These are phyloP conservation scores for Sporothrix schenckii DNA, from an alignment of 2,329 filamentous ascomycete genomes.

Conservation along the genomic window DNA sequence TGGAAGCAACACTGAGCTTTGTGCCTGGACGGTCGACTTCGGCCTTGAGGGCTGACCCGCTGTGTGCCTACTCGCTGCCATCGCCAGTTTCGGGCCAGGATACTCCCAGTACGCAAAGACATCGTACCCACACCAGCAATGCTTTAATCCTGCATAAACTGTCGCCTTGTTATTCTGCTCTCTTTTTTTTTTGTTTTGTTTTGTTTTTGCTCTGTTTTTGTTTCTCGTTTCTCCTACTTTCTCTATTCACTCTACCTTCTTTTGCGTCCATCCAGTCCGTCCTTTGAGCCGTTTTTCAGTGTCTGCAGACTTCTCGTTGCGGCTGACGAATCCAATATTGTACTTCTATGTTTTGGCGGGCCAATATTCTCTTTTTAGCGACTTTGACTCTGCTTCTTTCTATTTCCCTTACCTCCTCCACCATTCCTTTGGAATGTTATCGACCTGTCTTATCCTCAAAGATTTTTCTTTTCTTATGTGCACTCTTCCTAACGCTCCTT, in stretches of 20 bases:
- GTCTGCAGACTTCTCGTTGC: not conserved
- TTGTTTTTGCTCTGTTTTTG: not conserved
- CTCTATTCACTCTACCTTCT: not conserved
- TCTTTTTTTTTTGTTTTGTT: not conserved
- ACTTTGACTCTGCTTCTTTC: constrained; percentile 8
- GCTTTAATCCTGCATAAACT: not conserved
- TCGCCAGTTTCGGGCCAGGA: constrained; percentile 32
- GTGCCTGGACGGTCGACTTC: constrained; percentile 26
- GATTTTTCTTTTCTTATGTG: not conserved
- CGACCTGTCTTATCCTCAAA: not conserved
- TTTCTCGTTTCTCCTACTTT: not conserved
- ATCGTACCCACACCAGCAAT: constrained; percentile 11
- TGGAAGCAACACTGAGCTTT: constrained; percentile 30
- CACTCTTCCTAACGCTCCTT: constrained; percentile 13
- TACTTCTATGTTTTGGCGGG: not conserved
- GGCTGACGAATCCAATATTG: constrained; percentile 25
- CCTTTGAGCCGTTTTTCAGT: constrained; percentile 10
- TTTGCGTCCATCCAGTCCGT: not conserved
- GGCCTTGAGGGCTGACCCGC: constrained; percentile 28
- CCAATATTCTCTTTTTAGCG: constrained; percentile 6
- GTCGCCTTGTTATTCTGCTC: not conserved
- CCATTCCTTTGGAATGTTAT: not conserved
- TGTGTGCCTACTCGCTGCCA: constrained; percentile 32
- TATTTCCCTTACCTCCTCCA: not conserved
- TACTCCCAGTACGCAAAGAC: constrained; percentile 34